These are phyloP conservation scores for Jasminum sambac DNA, from an alignment of 257 asterid genomes.

Conservation along the genomic window DNA sequence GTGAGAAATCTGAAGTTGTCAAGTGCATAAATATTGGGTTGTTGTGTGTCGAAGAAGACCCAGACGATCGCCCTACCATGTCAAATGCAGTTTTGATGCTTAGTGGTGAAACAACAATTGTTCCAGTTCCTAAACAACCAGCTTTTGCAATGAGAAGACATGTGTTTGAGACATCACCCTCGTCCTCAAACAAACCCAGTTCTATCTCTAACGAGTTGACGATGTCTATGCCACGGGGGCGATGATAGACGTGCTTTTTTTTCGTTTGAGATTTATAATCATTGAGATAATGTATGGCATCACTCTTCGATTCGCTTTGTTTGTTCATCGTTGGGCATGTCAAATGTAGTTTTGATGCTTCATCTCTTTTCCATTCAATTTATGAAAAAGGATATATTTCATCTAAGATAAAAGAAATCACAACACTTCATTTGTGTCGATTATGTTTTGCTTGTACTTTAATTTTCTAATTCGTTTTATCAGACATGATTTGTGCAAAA, in stretches of 20 bases:
- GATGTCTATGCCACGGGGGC: background rate
- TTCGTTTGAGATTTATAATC: too few relatives aligned
- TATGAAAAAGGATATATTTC: too few relatives aligned
- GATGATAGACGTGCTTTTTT: background rate
- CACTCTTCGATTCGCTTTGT: too few relatives aligned
- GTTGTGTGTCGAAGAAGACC: slow-evolving; percentile 2
- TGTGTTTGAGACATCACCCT: background rate
- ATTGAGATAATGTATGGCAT: too few relatives aligned
- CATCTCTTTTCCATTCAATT: too few relatives aligned
- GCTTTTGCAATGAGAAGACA: background rate
- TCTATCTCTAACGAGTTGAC: background rate
- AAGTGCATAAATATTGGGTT: slow-evolving; percentile 6
- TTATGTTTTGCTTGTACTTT: too few relatives aligned
- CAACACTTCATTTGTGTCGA: too few relatives aligned
- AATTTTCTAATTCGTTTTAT: too few relatives aligned
- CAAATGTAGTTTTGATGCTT: too few relatives aligned
- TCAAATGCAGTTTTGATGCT: background rate
- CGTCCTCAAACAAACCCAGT: background rate
- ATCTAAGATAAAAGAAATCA: too few relatives aligned
- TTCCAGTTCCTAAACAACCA: background rate
- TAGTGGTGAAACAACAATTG: background rate
- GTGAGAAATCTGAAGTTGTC: background rate
- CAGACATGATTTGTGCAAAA: too few relatives aligned
- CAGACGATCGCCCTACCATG: background rate
- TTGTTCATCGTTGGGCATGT: too few relatives aligned